Evolutionary conservation across 1,139 yeast genomes (phyloP), one percentile per base, ranked within the genome.

Genomic region (Entelexis sorbosivorans): DNA sequence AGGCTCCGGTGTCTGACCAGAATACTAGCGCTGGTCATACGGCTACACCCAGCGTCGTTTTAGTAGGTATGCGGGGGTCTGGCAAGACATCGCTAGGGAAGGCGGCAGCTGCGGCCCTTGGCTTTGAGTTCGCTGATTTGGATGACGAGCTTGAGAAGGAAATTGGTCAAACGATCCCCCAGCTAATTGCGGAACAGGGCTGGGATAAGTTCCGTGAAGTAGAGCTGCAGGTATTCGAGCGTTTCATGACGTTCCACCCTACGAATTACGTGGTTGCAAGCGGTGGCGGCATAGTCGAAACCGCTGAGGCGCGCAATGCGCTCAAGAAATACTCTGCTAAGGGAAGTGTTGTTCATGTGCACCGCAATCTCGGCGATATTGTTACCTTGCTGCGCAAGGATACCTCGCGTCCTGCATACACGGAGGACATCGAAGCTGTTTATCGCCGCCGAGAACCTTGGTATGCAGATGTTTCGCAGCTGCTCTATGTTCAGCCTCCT

Each of bases 41-140:
- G 14, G 1, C 34, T 8, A 17, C 14, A 2, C 34, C 31, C 7
- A 80, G 88, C 61, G 77, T 91, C 53, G 76, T 91, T 49, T 77
- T 91, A 36, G 84, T 93, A 64, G 99, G 99, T 46, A 93, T 91
- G 99, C 78, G 98, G 66, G 99, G 96, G 32, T 95, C 96, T 32
- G 99, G 99, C 22, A 93, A 93, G 67, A 77, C 94, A 6, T 84
- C 95, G 1, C 74, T 88, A 61, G 83, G 96, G 34, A 74, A 76
- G 58, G 83, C 95, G 83, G 78, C 86, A 61, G 83, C 96, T 5
- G 67, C 76, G 28, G 73, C 77, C 42, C 70, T 87, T 53, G 91
- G 88, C 13, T 81, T 84, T 70, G 73, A 78, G 53, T 75, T 83
- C 53, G 66, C 87, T 42, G 99, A 93, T 63, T 70, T 89, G 58